Evolutionary conservation across 352 stramenopile species (phyloP).

Genomic region (Blastocystis sp.): DNA sequence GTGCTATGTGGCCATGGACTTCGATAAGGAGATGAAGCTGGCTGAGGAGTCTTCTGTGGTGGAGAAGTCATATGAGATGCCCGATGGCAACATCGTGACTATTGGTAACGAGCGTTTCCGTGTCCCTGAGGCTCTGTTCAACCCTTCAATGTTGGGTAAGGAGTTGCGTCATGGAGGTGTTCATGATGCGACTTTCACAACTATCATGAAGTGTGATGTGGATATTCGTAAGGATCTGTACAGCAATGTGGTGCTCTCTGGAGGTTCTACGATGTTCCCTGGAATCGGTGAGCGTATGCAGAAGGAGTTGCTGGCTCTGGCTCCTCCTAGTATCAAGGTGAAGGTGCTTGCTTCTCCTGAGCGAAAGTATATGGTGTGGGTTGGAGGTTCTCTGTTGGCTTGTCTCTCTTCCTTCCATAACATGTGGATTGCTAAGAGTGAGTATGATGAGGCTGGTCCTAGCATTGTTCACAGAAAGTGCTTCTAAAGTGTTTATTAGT

Average conservation of each 20-base stretch:
- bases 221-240: slow-evolving; percentile 90
- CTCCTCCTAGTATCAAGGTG: slow-evolving; percentile 90
- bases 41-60: slow-evolving; percentile 84
- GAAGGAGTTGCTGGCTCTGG: slow-evolving; percentile 83
- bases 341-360: slow-evolving; percentile 88
- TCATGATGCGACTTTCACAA: slow-evolving; percentile 83
- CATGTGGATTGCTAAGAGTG: slow-evolving; percentile 94
- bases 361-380: slow-evolving; percentile 91
- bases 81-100: slow-evolving; percentile 91
- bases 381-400: slow-evolving; percentile 91
- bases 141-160: slow-evolving; percentile 87
- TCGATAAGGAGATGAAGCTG: slow-evolving; percentile 88
- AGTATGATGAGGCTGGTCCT: slow-evolving; percentile 93
- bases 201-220: slow-evolving; percentile 87
- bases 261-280: slow-evolving; percentile 90
- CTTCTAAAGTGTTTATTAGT: slow-evolving; percentile 80
- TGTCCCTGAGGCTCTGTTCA: slow-evolving; percentile 90
- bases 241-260: slow-evolving; percentile 91
- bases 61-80: slow-evolving; percentile 90
- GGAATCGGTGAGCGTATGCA: slow-evolving; percentile 87
- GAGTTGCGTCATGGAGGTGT: slow-evolving; percentile 78
- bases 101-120: slow-evolving; percentile 92
- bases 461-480: slow-evolving; percentile 93
- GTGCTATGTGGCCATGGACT: slow-evolving; percentile 86
- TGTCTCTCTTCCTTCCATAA: slow-evolving; percentile 93